A percentile compares a stretch with the other conserved stretches of the same genome.
phyloP scores from a whole-genome alignment of 345 rosid species.

The Erucastrum elatum region DNA sequence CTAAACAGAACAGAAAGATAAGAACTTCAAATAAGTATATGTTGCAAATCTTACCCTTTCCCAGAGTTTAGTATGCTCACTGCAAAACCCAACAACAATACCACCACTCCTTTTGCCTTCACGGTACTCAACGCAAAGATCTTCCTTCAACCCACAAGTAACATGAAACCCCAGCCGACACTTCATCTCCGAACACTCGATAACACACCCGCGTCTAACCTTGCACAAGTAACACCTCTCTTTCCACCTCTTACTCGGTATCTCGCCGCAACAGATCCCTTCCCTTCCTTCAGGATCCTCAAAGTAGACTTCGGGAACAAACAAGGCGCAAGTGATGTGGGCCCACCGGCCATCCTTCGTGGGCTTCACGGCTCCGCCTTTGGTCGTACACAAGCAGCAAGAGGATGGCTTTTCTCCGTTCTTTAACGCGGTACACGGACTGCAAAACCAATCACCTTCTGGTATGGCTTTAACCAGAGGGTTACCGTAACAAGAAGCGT shows the following conservation, averaged over 20 bases:
- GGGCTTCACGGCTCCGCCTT: constrained; percentile 66
- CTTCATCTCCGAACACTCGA: constrained; percentile 83
- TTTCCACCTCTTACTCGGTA: constrained; percentile 66
- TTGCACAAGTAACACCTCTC: constrained; percentile 66
- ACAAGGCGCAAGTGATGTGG: constrained; percentile 72
- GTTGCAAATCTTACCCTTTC: constrained; percentile 54
- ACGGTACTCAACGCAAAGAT: constrained; percentile 73
- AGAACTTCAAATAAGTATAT: too few species aligned
- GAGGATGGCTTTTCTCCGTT: constrained; percentile 16
- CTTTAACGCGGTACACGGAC: constrained; percentile 41
- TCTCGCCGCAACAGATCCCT: constrained; percentile 57
- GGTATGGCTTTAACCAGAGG: constrained; percentile 70
- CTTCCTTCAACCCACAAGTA: constrained; percentile 77
- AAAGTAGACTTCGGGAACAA: constrained; percentile 88
- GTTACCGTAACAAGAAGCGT: constrained; percentile 79
- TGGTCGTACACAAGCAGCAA: constrained; percentile 66
- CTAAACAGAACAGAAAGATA: neutral
- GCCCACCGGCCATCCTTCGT: constrained; percentile 71
- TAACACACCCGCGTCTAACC: constrained; percentile 67
- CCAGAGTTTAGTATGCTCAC: constrained; percentile 72
- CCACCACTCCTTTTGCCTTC: constrained; percentile 64
- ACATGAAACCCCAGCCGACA: constrained; percentile 75
- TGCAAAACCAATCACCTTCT: constrained; percentile 86
- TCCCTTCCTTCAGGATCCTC: constrained; percentile 87
- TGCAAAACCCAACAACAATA: constrained; percentile 89